Evolutionary conservation across 2,329 filamentous ascomycete genomes (phyloP).

Genomic region (Periconia macrospinosa): DNA sequence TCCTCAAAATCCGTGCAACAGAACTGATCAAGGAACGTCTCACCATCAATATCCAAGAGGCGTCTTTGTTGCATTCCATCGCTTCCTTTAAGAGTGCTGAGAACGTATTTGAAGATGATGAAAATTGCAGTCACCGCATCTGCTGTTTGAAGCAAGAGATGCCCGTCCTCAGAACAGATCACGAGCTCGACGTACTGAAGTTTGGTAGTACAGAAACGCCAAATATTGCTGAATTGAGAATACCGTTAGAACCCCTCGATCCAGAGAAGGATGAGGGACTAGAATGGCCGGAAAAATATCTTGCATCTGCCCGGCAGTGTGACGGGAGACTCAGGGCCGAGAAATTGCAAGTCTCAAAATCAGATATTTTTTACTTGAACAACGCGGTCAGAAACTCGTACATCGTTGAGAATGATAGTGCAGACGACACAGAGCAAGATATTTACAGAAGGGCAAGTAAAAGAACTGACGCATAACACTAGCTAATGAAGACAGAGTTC

Average conservation of each 20-base stretch:
- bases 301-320: slow-evolving; percentile 27
- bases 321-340: slow-evolving; percentile 31
- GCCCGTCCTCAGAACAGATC: slow-evolving; percentile 51
- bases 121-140: slow-evolving; percentile 19
- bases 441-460: slow-evolving; percentile 26
- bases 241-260: slow-evolving; percentile 40
- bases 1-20: slow-evolving; percentile 11
- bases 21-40: slow-evolving; percentile 31
- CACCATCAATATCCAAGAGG: slow-evolving; percentile 30
- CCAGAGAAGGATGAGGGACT: slow-evolving; percentile 49
- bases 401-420: slow-evolving; percentile 22
- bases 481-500: slow-evolving; percentile 32
- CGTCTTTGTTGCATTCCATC: slow-evolving; percentile 27
- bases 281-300: slow-evolving; percentile 43
- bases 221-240: slow-evolving; percentile 29
- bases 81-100: slow-evolving; percentile 7
- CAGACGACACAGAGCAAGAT: slow-evolving; percentile 15
- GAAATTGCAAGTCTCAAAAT: slow-evolving; percentile 42
- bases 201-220: slow-evolving; percentile 36
- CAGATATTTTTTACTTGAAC: slow-evolving; percentile 42
- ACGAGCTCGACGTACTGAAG: slow-evolving; percentile 47
- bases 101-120: background rate
- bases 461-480: background rate
- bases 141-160: slow-evolving; percentile 46
- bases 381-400: slow-evolving; percentile 29